Evolutionary conservation across 2,329 filamentous ascomycete genomes (phyloP).

Genomic region (Penicillium hesseltinei): DNA sequence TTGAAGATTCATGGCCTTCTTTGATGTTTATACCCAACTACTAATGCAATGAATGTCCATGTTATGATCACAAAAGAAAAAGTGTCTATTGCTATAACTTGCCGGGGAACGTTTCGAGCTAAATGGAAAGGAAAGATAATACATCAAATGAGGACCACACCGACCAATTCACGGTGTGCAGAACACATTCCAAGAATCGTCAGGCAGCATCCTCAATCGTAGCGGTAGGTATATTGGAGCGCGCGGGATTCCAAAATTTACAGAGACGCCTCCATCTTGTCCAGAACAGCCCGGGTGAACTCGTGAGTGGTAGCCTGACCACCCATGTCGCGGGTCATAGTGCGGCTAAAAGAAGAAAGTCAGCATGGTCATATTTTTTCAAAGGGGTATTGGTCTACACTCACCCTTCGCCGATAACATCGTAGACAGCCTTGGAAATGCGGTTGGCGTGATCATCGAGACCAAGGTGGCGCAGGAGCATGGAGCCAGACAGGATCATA

Average conservation of each 20-base stretch:
- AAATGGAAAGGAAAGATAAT: constrained; percentile 32
- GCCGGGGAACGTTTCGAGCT: constrained; percentile 26
- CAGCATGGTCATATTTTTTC: constrained; percentile 1
- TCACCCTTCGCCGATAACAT: constrained; percentile 86
- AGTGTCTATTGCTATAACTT: constrained; percentile 29
- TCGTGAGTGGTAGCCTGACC: constrained; percentile 85
- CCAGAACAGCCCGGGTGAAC: constrained; percentile 90
- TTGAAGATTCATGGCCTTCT: constrained; percentile 3
- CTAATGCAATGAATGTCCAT: constrained; percentile 8
- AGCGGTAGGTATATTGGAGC: constrained; percentile 20
- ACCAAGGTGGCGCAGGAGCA: constrained; percentile 95
- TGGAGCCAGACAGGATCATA: constrained; percentile 89
- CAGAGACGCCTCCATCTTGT: constrained; percentile 81
- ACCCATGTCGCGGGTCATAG: constrained; percentile 94
- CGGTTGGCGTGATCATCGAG: constrained; percentile 98
- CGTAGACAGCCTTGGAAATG: constrained; percentile 79
- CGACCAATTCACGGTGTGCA: constrained; percentile 13
- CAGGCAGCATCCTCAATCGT: constrained; percentile 27
- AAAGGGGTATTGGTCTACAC: constrained; percentile 35
- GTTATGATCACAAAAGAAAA: constrained; percentile 19
- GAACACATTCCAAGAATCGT: constrained; percentile 11
- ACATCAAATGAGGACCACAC: constrained; percentile 26
- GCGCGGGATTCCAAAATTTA: constrained; percentile 44
- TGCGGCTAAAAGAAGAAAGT: constrained; percentile 57
- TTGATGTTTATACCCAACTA: constrained; percentile 15